phyloP scores from a whole-genome alignment of 148 eudicot genomes.

The Salicornia ramosissima region DNA sequence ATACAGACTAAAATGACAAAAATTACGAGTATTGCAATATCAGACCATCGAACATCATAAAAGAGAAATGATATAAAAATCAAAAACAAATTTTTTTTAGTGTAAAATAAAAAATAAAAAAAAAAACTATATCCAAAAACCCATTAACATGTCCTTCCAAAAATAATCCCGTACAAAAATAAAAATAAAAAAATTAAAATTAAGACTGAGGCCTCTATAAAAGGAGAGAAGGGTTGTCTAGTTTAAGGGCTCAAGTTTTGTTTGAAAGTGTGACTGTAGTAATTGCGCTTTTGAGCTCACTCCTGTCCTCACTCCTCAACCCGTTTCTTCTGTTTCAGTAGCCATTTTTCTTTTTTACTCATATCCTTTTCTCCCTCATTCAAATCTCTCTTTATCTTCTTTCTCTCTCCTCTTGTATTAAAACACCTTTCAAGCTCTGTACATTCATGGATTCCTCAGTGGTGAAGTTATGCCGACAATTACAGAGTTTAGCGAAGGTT shows the following conservation, averaged over 20 bases:
- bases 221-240: slow-evolving; percentile 27
- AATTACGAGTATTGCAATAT: too few relatives aligned
- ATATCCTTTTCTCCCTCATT: background rate
- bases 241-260: slow-evolving; percentile 30
- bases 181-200: too few relatives aligned
- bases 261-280: slow-evolving; percentile 10
- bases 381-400: background rate
- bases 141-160: too few relatives aligned
- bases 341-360: background rate
- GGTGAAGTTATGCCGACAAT: slow-evolving; percentile 26
- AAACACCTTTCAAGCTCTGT: background rate
- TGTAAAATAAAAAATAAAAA: too few relatives aligned
- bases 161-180: too few relatives aligned
- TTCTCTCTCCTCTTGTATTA: background rate
- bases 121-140: too few relatives aligned
- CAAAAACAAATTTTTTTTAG: too few relatives aligned
- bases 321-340: background rate
- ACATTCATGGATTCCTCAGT: slow-evolving; percentile 21
- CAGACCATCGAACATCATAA: too few relatives aligned
- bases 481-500: slow-evolving; percentile 38
- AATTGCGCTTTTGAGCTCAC: background rate
- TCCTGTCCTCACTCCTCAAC: background rate
- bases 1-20: too few relatives aligned
- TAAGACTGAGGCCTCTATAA: slow-evolving; percentile 19
- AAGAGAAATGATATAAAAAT: too few relatives aligned